Base-by-base conservation (phyloP, 1,284 basidiomycete genomes). In the Fomitopsis pinicola region DNA sequence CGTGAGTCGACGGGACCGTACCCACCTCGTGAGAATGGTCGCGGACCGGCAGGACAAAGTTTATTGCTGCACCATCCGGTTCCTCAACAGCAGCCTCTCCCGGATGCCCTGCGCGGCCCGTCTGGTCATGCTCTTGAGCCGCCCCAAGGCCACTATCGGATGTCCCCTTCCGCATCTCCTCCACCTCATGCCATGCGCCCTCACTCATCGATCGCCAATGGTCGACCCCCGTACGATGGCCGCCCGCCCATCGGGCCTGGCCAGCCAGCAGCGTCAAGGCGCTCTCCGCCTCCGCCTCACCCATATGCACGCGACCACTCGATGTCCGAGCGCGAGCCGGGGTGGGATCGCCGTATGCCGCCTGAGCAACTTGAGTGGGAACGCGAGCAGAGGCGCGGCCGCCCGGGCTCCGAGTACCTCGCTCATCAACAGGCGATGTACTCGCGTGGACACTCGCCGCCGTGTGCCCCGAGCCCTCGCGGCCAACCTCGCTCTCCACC, bases 51-150 rank as follows among this genome's bases (percentile, higher is more conserved):
- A 6, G 81, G 82, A 8, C 81, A 83, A 59, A 80, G 78, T 22
- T 69, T 89, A 17, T 73, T 89, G 5, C 74, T 91, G 1, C 88
- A 89, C 48, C 86, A 89, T 65, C 83, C 86, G n/a, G 77, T 84
- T 9, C 85, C 86, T 12, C 82, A 84, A 58, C 80, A 78, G 57
- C 81, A 80, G 61, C 68, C 76, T 10, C 76, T 77, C 3, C 72
- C 78, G 0, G 84, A 86, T 48, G 80, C 82, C 17, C 71, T 79
- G 2, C 77, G 82, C 38, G 78, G 79, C 1, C 14, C 73, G 63
- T 64, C 70, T 48, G 30, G 74, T 5, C 81, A 81, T 55, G 82
- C 83, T 1, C 76, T 75, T 42, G 86, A 88, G 35, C 76, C 78
- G 0, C 81, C 82, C 55, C 86, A 83, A 65, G 69, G 81, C n/a